A percentile compares a stretch with the other conserved stretches of the same genome.
Evolutionary conservation across 177 flowering plant genomes (phyloP).

Genomic region (Vitis hybrid): DNA sequence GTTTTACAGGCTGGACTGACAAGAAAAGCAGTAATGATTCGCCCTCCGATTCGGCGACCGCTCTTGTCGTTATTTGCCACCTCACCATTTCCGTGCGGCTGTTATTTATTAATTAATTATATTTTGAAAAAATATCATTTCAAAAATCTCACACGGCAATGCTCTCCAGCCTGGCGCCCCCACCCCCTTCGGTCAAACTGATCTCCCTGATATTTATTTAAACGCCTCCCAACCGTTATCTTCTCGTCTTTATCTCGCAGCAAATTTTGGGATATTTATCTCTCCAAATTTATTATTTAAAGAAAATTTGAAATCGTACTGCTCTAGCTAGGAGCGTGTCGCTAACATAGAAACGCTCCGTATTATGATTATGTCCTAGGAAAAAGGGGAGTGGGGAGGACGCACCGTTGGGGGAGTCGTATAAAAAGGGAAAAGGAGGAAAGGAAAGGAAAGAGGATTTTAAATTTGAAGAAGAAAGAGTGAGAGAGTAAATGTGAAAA

Average conservation of each 20-base stretch:
- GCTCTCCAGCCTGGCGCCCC: slow-evolving; percentile 27
- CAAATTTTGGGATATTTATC: background rate
- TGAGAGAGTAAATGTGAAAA: slow-evolving; percentile 27
- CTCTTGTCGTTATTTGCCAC: slow-evolving; percentile 67
- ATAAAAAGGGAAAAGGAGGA: background rate
- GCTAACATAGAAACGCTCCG: no score
- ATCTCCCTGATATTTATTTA: background rate
- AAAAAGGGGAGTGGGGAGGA: slow-evolving; percentile 11
- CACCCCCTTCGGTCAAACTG: slow-evolving; percentile 29
- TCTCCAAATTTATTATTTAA: background rate
- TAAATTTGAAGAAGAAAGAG: background rate
- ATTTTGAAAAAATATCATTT: background rate
- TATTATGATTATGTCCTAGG: background rate
- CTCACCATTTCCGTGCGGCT: slow-evolving; percentile 42
- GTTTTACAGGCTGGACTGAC: slow-evolving; percentile 63
- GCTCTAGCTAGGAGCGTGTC: background rate
- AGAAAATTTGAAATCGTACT: no score
- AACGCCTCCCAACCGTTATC: slow-evolving; percentile 24
- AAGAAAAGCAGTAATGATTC: slow-evolving; percentile 59
- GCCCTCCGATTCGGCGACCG: slow-evolving; percentile 71
- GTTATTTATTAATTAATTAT: slow-evolving; percentile 3
- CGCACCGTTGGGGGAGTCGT: slow-evolving; percentile 14
- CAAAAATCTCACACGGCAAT: slow-evolving; percentile 17
- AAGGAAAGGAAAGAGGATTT: background rate
- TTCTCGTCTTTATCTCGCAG: slow-evolving; percentile 13